Percentiles rank a stretch among this genome's conserved stretches.
phyloP scores from a whole-genome alignment of 2,329 filamentous ascomycete species.

The Zymoseptoria brevis region DNA sequence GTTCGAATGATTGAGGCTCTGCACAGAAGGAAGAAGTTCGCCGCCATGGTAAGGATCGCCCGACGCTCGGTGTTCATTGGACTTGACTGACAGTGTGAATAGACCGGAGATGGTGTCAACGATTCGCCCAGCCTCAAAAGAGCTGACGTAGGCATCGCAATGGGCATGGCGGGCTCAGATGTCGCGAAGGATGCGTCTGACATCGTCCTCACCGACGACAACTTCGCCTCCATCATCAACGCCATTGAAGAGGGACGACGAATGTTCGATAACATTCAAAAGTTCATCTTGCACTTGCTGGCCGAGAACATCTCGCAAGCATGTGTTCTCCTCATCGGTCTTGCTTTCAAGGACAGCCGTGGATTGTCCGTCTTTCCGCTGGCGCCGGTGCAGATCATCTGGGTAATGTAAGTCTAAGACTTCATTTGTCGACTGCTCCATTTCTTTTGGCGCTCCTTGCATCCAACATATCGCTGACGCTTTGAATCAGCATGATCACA shows the following conservation, averaged over 20 bases:
- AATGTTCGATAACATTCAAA: constrained; percentile 85
- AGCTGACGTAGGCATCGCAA: constrained; percentile 80
- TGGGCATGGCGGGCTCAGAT: constrained; percentile 76
- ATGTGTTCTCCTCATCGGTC: constrained; percentile 68
- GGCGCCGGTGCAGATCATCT: constrained; percentile 77
- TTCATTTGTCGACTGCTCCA: background rate
- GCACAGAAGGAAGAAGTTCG: constrained; percentile 65
- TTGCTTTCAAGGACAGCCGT: constrained; percentile 66
- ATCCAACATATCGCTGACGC: background rate
- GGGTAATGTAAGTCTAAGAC: constrained; percentile 27
- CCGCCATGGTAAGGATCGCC: constrained; percentile 55
- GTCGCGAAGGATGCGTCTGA: constrained; percentile 77
- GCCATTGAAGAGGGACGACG: constrained; percentile 75
- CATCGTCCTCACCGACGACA: constrained; percentile 81
- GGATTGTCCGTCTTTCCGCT: constrained; percentile 77
- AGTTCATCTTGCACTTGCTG: constrained; percentile 86
- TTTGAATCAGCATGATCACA: constrained; percentile 73
- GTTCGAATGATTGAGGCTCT: constrained; percentile 86
- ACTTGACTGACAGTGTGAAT: too few species aligned
- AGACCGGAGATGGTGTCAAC: constrained; percentile 81
- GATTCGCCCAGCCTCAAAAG: constrained; percentile 73
- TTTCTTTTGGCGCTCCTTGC: background rate
- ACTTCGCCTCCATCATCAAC: constrained; percentile 78
- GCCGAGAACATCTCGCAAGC: constrained; percentile 89
- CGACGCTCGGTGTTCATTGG: too few species aligned